Base-by-base conservation (phyloP, 371 early-diverging fungal genomes). In the Blakeslea trispora region DNA sequence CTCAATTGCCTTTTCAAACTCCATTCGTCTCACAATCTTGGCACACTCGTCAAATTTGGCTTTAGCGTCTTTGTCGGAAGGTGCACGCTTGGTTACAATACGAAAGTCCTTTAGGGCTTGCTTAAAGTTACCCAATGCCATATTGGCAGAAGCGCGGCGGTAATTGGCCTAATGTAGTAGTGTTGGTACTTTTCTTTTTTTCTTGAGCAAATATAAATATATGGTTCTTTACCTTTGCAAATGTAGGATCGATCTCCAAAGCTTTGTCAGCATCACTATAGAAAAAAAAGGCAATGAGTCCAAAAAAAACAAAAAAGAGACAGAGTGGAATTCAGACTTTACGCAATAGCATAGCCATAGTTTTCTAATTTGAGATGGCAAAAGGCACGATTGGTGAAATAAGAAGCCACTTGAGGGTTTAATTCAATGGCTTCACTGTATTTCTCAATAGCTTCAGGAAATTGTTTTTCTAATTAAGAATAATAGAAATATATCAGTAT, bases 1-100 rank as follows among this genome's bases (percentile, higher is more conserved):
- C 60, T 83, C 84, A 53, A 98, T 96, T 8, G 99, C 99, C 71
- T 91, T 88, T 75, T 95, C 98, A 75, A 98, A 96, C 63, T 91
- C 88, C 42, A 88, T 80, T 43, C 92, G 72, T 43, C 88, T 86
- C 45, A 88, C 87, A 62, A 95, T 92, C 76, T 95, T 96, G 61
- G 92, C 88, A 64, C 95, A 94, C 66, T 94, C 93, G 7, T 75
- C 72, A 53, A 87, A 75, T 61, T 90, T 90, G 19, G 72, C 55
- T 49, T 81, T 81, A 6, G 88, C 91, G 55, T 83, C 87, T 56
- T 81, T 82, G 65, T 91, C 91, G 19, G 58, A 64, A 4, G 93
- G 93, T 22, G 81, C 82, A 61, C 81, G 72, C 55, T 81, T 85
- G 32, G 81, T 79, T 13, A 88, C 97, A 37, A 88, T 76, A 59